Base-by-base conservation (phyloP, 306 rosid species). In the Vigna reflexopilosa region DNA sequence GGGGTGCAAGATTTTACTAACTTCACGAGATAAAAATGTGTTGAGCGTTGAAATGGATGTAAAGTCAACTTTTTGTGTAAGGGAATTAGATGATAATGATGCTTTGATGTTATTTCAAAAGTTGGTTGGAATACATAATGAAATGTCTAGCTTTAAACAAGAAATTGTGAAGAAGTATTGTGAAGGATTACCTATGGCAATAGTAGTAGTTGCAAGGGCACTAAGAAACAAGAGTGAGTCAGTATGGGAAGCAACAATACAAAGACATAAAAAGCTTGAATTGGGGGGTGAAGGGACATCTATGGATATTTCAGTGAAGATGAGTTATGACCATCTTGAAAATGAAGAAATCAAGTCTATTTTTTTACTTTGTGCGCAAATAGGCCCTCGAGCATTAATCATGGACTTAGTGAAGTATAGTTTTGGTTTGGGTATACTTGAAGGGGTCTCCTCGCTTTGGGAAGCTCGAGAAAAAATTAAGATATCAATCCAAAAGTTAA, bases 311-410 rank as follows among this genome's bases (percentile, higher is more conserved):
- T 26, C 58, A 0, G 26, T 45, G 13, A 75, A 48, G 61, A 28
- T 61, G 71, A 75, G 62, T 32, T 75, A 70, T 26, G 62, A 70
- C 17, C 49, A 48, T 69, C 59, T 69, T 3, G 59, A 69, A 15
- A 69, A 13, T 49, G 74, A 69, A 15, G 74, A 70, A 17, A 58
- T 75, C 7, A 75, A 75, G 28, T 59, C 61, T 16, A 47, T 48
- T n/a, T 75, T 61, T 30, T 44, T 73, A 24, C 69, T 73, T 57
- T 73, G 68, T 73, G 68, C 78, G 9, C 68, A 44, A 44, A 73
- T 58, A 69, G 69, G 78, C 45, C 65, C 22, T 15, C 38, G 22
- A 42, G 44, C 69, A 13, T 4, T 59, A 6, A 28, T 47, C 28
- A 14, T 42, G 68, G 69, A 57, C 14, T 57, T 73, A 40, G 19